Conservation (phyloP, 2,329 filamentous ascomycete genomes). For the Ophiosphaerella narmari region DNA sequence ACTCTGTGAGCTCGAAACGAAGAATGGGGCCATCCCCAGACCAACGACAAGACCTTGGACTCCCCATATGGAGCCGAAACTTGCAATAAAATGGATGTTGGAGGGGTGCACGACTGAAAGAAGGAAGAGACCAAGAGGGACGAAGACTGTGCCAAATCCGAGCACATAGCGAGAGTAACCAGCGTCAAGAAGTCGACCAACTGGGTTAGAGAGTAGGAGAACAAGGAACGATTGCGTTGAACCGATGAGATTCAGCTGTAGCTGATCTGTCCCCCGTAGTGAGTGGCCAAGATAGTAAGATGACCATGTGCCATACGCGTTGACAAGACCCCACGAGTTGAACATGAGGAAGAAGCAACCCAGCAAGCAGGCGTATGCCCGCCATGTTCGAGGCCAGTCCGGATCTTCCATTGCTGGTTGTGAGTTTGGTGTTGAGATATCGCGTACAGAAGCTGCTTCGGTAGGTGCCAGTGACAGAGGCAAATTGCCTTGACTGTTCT, state of each 20-base stretch:
- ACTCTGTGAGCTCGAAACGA: constrained; percentile 58
- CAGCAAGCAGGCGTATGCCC: constrained; percentile 51
- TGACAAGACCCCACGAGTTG: constrained; percentile 55
- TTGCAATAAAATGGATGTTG: constrained; percentile 42
- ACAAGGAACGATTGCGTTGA: constrained; percentile 55
- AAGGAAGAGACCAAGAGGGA: constrained; percentile 52
- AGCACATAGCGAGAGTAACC: constrained; percentile 49
- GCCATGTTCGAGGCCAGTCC: constrained; percentile 52
- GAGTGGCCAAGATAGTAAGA: constrained; percentile 56
- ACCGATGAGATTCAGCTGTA: constrained; percentile 54
- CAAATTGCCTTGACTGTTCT: constrained; percentile 24
- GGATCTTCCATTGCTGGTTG: constrained; percentile 32
- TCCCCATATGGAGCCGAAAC: constrained; percentile 51
- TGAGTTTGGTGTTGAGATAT: constrained; percentile 21
- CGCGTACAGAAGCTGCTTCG: constrained; percentile 28
- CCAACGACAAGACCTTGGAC: constrained; percentile 55
- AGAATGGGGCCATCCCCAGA: constrained; percentile 59
- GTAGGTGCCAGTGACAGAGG: constrained; percentile 31
- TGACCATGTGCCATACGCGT: constrained; percentile 56
- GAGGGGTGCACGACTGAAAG: constrained; percentile 50
- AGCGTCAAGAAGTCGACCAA: constrained; percentile 57
- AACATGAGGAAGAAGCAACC: constrained; percentile 59
- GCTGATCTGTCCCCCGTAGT: constrained; percentile 46
- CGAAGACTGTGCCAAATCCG: constrained; percentile 48
- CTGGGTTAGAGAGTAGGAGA: constrained; percentile 50